Percentiles rank a stretch among this genome's conserved stretches.
Conservation (phyloP, 345 rosid genomes). For the Noccaea caerulescens region DNA sequence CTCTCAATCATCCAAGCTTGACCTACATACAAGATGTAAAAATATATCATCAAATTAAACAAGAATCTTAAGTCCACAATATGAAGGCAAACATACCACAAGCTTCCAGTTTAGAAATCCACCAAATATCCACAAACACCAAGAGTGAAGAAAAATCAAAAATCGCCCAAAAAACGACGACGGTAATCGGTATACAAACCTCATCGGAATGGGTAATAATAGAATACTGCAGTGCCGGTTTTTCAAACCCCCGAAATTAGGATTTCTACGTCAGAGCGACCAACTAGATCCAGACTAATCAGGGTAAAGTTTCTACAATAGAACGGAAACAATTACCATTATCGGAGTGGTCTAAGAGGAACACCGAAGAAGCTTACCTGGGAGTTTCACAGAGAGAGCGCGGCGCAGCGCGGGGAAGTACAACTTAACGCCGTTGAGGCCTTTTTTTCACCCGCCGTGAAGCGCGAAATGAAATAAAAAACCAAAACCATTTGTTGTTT, state of each 20-base stretch:
- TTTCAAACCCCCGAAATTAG: constrained; percentile 11
- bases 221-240: background rate
- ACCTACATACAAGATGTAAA: constrained; percentile 51
- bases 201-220: constrained; percentile 13
- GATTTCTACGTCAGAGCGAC: background rate
- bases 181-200: background rate
- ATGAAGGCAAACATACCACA: background rate
- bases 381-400: background rate
- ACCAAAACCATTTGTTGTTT: background rate
- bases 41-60: background rate
- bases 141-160: background rate
- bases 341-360: background rate
- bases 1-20: constrained; percentile 54
- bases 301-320: constrained; percentile 1
- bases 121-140: background rate
- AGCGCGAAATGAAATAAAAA: constrained; percentile 4
- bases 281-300: constrained; percentile 21
- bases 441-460: constrained; percentile 20
- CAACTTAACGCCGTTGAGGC: constrained; percentile 18
- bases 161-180: background rate
- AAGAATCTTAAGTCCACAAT: background rate
- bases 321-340: background rate
- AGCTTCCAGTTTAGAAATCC: background rate
- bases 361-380: constrained; percentile 19
- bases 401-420: background rate